Evolutionary conservation across 116 monocot species (phyloP), one percentile per base, ranked within the genome.

Genomic region (Posidonia oceanica): DNA sequence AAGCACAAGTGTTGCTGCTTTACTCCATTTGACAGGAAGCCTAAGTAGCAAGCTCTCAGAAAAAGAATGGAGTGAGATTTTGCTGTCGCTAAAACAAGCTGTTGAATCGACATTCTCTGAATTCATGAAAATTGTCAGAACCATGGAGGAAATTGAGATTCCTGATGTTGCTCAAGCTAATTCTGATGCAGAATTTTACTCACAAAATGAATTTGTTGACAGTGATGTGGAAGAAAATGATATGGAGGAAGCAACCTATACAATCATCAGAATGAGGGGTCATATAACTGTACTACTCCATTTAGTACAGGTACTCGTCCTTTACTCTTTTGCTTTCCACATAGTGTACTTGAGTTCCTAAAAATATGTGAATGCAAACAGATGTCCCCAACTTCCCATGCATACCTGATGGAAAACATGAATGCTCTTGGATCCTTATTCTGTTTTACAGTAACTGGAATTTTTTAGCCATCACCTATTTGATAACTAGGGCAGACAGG

Each of bases 241-340:
- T 64, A 83, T 93, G 99, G 93, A 88, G 69, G 82, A 83, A 39
- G 84, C 86, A 66, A 86, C 88, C 11, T 90, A 88, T 75, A 82
- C 81, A 8, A 74, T 93, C 56, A 74, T 83, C 55, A 90, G 81
- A 80, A 72, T 90, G 86, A 99, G 88, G 75, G 82, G 85, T 56
- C 90, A 99, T 66, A 86, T 99, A 57, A 63, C 90, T 54, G 83
- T 90, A 41, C 82, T 86, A 55, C 84, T 99, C 38, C 76, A 84
- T 52, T 72, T 90, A 64, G 69, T 86, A 54, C 77, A 99, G 99
- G 99, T 99, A 79, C 57, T 52, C 12, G 8, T 48, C 48, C 48
- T 1, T 8, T 48, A 48, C 2, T 48, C 48, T 48, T 48, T 29
- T 48, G 12, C 48, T 7, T 48, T 12, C 48, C 48, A 29, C 29